A percentile compares a stretch with the other conserved stretches of the same genome.
Conservation (phyloP, 2,329 filamentous ascomycete genomes). For the Hypoxylon sp. region DNA sequence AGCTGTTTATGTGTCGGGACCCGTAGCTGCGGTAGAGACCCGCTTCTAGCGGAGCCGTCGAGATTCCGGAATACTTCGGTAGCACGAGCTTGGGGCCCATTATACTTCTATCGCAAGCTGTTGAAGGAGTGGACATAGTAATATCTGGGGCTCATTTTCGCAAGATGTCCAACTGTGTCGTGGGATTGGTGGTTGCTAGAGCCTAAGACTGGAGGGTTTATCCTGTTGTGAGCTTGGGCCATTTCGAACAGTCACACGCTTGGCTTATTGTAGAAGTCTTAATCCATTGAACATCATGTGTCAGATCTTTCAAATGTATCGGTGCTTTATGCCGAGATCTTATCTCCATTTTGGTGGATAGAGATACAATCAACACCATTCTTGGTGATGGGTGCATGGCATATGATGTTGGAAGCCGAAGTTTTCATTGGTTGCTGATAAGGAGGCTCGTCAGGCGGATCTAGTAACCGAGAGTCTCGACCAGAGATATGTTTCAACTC, state of each 20-base stretch:
- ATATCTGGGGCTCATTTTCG: not conserved
- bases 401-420: slow-evolving; percentile 17
- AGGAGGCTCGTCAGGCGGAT: slow-evolving; percentile 35
- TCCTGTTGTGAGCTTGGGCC: not conserved
- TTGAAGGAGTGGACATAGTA: not conserved
- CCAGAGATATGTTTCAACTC: not conserved
- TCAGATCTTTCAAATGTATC: not conserved
- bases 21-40: not conserved
- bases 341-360: not conserved
- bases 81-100: not conserved
- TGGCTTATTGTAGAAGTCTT: not conserved
- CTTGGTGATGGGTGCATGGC: slow-evolving; percentile 1
- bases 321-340: not conserved
- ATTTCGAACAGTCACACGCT: not conserved
- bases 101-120: not conserved
- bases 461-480: not conserved
- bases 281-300: not conserved
- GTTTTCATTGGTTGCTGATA: slow-evolving; percentile 33
- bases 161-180: not conserved
- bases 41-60: not conserved
- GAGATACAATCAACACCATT: not conserved
- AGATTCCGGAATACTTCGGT: not conserved
- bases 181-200: not conserved
- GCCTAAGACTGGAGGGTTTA: not conserved
- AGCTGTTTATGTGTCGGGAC: not conserved